Conservation (phyloP, 345 rosid genomes). For the Trapa incisa region DNA sequence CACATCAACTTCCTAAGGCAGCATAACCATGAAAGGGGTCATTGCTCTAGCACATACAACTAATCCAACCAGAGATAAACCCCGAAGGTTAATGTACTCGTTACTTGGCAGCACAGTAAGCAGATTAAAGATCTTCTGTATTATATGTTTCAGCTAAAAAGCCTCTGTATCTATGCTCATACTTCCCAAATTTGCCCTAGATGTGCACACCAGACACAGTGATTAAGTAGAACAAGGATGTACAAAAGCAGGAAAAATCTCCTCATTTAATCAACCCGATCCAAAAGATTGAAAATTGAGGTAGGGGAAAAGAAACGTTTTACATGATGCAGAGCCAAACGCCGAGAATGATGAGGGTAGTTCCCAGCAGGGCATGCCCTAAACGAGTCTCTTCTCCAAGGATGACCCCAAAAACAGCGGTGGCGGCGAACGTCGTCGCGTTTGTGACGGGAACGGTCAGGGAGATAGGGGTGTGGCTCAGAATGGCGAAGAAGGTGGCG, state of each 20-base stretch:
- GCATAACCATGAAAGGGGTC: background rate
- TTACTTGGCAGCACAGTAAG: background rate
- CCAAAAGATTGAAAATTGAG: background rate
- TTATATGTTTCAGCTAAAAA: background rate
- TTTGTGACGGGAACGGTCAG: constrained; percentile 86
- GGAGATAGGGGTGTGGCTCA: constrained; percentile 62
- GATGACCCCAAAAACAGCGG: constrained; percentile 61
- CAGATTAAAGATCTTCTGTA: background rate
- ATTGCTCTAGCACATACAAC: background rate
- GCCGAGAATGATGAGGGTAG: constrained; percentile 52
- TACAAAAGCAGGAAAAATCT: background rate
- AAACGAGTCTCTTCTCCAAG: constrained; percentile 62
- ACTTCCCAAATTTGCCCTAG: background rate
- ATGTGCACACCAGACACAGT: background rate
- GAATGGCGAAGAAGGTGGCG: constrained; percentile 68
- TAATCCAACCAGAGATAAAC: background rate
- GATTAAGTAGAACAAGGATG: background rate
- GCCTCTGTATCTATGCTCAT: background rate
- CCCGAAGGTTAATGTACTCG: background rate
- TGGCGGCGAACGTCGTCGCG: constrained; percentile 87
- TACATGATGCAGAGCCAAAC: constrained; percentile 60
- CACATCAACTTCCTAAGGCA: background rate
- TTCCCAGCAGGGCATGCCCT: constrained; percentile 51
- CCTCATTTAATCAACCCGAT: background rate
- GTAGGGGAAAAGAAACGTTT: constrained; percentile 4